Base-by-base conservation (phyloP, 495 filamentous ascomycete genomes). In the Xylaria longipes region DNA sequence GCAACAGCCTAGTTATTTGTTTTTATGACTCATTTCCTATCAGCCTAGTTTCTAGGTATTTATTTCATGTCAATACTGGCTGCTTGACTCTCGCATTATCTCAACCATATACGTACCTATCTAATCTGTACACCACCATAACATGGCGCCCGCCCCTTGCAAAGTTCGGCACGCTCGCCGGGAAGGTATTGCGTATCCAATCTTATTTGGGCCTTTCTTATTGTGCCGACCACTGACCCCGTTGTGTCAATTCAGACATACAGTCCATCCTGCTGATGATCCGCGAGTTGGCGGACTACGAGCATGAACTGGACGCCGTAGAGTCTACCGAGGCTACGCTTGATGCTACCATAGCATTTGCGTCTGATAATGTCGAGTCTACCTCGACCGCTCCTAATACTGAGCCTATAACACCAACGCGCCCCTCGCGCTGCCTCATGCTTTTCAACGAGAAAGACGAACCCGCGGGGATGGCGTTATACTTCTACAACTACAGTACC, bases 221-320 rank as follows among this genome's bases (percentile, higher is more conserved):
- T 3, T 9, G 27, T 22, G 33, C 43, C 22, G 14, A 37, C 20
- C 11, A 31, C 58, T 70, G 22, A 70, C 11, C 8, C 27, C 50
- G 15, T 17, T 5, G 25, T 14, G 17, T 54, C 46, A n/a, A 77
- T 33, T 9, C 25, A 97, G 95, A 98, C 74, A 90, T 97, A 67
- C 89, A 90, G 43, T 82, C 85, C 17, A 97, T 98, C 79, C 89
- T 97, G 71, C 80, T 89, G 71, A 83, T 97, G 74, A 97, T 99
- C 82, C 89, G 89, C 68, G 95, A 96, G 76, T 90, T 98, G 6
- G 95, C 96, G 72, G 87, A 89, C 75, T 97, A 97, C 82, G 94
- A 98, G 81, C 83, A 91, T 29, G 89, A 91, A 84, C 84, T 90
- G 22, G 83, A 91, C 77, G 84, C 88, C 69, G 94, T 97, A 71